Base-by-base conservation (phyloP, 805 yeast genomes). In the Metahyphopichia silvanorum region DNA sequence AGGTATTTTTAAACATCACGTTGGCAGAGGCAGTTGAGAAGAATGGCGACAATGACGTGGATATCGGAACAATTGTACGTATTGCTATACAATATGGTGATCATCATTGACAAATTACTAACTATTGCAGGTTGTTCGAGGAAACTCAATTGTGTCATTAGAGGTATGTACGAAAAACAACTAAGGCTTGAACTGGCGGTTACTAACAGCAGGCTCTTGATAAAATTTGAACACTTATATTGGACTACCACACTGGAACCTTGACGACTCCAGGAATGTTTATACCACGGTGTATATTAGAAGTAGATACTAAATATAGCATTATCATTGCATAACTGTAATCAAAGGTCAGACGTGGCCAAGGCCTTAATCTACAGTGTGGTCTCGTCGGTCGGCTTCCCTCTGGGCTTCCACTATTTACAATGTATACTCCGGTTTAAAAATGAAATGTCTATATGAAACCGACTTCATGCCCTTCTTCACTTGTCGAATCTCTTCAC, bases 91-190 rank as follows among this genome's bases (percentile, higher is more conserved):
- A 15, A 6, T 17, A 15, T 5, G 7, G 14, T 14, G 17, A n/a
- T 22, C 14, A 8, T 5, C 14, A 21, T 7, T 17, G 21, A 18
- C 15, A 18, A 17, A 18, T 12, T 42, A 48, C 53, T 44, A 51
- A 48, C 53, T n/a, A 12, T n/a, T 35, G 9, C 36, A 53, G 62
- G 73, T 83, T 16, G 65, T 86, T 6, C 69, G 95, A 46, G 95
- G 95, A 10, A 84, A 83, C 49, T 80, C 88, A 4, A 79, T 86
- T 6, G 76, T 83, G 7, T 74, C 88, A 11, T 62, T 86, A 43
- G 94, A 84, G 59, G 82, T 71, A 56, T 46, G 71, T 62, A 47
- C 26, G 30, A n/a, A n/a, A 25, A 29, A 31, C 15, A 16, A 21
- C 23, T n/a, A 21, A 21, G 14, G 15, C 16, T 23, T 22, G 21